These are phyloP conservation scores for Acanthamoeba healyi DNA, from an alignment of 208 protist species.

Conservation along the genomic window DNA sequence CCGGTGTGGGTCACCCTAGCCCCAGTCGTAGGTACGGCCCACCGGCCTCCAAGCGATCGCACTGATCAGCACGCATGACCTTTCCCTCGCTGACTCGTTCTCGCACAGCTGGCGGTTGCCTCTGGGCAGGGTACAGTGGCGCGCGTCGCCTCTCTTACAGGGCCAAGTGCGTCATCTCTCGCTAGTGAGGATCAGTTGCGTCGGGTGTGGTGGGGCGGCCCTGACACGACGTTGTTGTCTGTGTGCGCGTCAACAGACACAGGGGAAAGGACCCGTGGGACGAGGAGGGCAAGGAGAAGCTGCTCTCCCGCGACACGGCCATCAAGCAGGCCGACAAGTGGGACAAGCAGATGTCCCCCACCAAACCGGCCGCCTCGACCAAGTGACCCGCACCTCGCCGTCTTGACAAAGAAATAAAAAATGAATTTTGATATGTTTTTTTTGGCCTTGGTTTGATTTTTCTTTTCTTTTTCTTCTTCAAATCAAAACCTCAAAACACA, in stretches of 20 bases:
- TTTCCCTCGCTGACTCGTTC: too few relatives aligned
- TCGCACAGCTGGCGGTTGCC: not conserved
- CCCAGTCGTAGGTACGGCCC: not conserved
- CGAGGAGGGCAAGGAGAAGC: slow-evolving; percentile 8
- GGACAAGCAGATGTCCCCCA: not conserved
- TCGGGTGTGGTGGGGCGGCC: too few relatives aligned
- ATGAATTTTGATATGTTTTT: not conserved
- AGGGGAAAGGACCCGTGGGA: not conserved
- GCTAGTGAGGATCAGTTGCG: too few relatives aligned
- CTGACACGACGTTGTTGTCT: not conserved
- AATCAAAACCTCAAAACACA: not conserved
- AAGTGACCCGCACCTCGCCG: too few relatives aligned
- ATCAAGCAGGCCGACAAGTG: not conserved
- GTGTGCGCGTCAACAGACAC: not conserved
- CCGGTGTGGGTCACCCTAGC: not conserved
- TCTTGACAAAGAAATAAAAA: too few relatives aligned
- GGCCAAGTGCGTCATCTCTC: not conserved
- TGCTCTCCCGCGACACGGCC: not conserved
- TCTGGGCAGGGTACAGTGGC: not conserved
- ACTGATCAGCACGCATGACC: too few relatives aligned
- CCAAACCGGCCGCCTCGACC: not conserved
- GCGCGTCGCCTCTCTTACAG: not conserved
- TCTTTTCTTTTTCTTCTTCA: not conserved
- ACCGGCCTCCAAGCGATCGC: not conserved
- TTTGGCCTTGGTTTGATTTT: not conserved